phyloP scores from a whole-genome alignment of 1,284 basidiomycete species.

The Puccinia novopanici region DNA sequence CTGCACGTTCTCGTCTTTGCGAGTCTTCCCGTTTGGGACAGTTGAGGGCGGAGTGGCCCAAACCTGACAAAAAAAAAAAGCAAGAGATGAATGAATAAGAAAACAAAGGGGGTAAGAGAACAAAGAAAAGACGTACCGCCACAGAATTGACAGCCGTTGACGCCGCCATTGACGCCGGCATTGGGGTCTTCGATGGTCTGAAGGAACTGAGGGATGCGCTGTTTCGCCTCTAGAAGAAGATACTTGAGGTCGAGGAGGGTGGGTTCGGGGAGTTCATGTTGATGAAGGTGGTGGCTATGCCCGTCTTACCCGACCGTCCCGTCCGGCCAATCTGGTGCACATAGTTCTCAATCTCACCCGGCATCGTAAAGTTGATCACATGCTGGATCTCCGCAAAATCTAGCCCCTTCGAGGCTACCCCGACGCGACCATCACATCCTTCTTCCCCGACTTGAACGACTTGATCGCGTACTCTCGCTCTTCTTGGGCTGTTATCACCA shows the following conservation, averaged over 20 bases:
- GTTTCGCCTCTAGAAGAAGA: slow-evolving; percentile 92
- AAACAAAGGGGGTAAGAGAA: not conserved
- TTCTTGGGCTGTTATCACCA: slow-evolving; percentile 91
- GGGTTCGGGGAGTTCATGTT: slow-evolving; percentile 96
- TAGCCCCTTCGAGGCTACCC: slow-evolving; percentile 96
- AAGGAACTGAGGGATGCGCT: slow-evolving; percentile 96
- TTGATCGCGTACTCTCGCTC: slow-evolving; percentile 94
- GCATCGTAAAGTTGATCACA: slow-evolving; percentile 98
- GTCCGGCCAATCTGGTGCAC: slow-evolving; percentile 99
- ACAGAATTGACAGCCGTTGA: slow-evolving; percentile 91
- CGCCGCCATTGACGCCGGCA: slow-evolving; percentile 70
- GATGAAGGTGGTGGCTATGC: slow-evolving; percentile 88
- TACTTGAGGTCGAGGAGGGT: slow-evolving; percentile 96
- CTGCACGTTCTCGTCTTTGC: slow-evolving; percentile 81
- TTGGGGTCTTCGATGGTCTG: slow-evolving; percentile 87
- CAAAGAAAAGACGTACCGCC: slow-evolving; percentile 68
- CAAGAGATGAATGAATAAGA: not conserved
- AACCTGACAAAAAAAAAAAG: slow-evolving; percentile 63
- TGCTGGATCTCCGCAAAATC: slow-evolving; percentile 99
- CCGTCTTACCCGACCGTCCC: slow-evolving; percentile 98
- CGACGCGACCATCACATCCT: slow-evolving; percentile 97
- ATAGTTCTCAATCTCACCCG: slow-evolving; percentile 97
- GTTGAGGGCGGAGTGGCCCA: slow-evolving; percentile 88
- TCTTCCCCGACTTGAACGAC: slow-evolving; percentile 91
- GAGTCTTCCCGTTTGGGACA: slow-evolving; percentile 96